Evolutionary conservation across 2,329 filamentous ascomycete species (phyloP).

Genomic region (Karstenula rhodostoma): DNA sequence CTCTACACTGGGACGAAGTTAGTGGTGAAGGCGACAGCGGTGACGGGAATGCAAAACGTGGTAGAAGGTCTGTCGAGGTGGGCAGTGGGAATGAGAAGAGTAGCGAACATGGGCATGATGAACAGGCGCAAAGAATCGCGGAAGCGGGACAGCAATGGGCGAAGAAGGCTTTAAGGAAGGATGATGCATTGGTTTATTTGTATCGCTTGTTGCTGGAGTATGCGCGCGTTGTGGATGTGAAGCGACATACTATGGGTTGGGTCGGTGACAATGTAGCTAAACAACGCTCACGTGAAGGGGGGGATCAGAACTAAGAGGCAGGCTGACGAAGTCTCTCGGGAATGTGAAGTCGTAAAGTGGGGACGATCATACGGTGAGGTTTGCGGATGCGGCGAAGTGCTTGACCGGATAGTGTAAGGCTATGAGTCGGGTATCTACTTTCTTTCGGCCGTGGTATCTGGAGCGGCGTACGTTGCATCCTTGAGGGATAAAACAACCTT

Average conservation of each 20-base stretch:
- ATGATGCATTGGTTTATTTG: conserved; percentile 78
- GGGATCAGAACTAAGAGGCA: too few relatives aligned
- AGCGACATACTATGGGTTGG: conserved; percentile 52
- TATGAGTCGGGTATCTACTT: too few relatives aligned
- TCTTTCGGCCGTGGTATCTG: too few relatives aligned
- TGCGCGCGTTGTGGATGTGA: conserved; percentile 53
- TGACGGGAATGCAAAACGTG: not conserved
- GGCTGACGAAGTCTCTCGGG: too few relatives aligned
- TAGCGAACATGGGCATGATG: conserved; percentile 53
- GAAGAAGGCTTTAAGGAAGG: conserved; percentile 69
- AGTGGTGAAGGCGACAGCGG: not conserved
- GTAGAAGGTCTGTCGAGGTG: not conserved
- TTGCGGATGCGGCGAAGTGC: too few relatives aligned
- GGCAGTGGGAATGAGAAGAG: not conserved
- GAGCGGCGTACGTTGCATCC: too few relatives aligned
- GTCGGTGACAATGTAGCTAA: too few relatives aligned
- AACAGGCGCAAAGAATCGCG: conserved; percentile 70
- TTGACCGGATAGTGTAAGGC: too few relatives aligned
- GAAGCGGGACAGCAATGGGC: conserved; percentile 72
- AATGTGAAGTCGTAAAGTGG: too few relatives aligned
- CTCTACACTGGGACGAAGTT: conserved; percentile 12
- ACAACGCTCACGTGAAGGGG: too few relatives aligned
- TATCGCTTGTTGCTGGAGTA: conserved; percentile 63
- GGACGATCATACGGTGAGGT: too few relatives aligned
- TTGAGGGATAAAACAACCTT: too few relatives aligned